A percentile compares a stretch with the other conserved stretches of the same genome.
These are phyloP conservation scores for Chlamydomonas applanata DNA, from an alignment of 139 green algal species.

Conservation along the genomic window DNA sequence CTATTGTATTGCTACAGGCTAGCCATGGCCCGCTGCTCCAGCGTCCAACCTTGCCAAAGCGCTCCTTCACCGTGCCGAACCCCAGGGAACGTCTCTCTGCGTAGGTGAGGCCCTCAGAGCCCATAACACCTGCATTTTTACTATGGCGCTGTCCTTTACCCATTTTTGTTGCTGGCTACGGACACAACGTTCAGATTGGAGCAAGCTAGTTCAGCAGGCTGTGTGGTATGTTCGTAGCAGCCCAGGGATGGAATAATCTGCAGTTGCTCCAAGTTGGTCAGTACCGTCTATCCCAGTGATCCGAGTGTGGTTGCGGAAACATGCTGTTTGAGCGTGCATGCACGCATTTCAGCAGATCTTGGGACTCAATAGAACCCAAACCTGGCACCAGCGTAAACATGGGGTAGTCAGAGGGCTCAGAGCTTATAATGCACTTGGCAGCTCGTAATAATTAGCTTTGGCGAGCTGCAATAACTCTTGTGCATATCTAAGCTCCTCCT, in stretches of 20 bases:
- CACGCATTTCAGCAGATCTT: too few relatives aligned
- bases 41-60: slow-evolving; percentile 83
- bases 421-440: background rate
- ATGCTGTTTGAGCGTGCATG: too few relatives aligned
- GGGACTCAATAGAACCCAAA: too few relatives aligned
- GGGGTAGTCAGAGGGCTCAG: too few relatives aligned
- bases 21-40: background rate
- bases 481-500: too few relatives aligned
- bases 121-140: slow-evolving; percentile 93
- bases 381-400: too few relatives aligned
- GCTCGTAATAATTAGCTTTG: too few relatives aligned
- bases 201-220: too few relatives aligned
- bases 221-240: too few relatives aligned
- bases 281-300: slow-evolving; percentile 4
- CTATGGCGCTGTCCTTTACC: slow-evolving; percentile 69
- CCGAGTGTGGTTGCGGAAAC: too few relatives aligned
- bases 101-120: slow-evolving; percentile 81
- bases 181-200: background rate
- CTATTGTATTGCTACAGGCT: background rate
- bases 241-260: too few relatives aligned
- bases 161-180: slow-evolving; percentile 32
- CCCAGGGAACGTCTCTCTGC: slow-evolving; percentile 76
- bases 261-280: background rate
- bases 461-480: too few relatives aligned
- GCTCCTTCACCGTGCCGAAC: slow-evolving; percentile 82